These are phyloP conservation scores for Aegilops tauschii DNA, from an alignment of 176 grass and related monocot species.

Conservation along the genomic window DNA sequence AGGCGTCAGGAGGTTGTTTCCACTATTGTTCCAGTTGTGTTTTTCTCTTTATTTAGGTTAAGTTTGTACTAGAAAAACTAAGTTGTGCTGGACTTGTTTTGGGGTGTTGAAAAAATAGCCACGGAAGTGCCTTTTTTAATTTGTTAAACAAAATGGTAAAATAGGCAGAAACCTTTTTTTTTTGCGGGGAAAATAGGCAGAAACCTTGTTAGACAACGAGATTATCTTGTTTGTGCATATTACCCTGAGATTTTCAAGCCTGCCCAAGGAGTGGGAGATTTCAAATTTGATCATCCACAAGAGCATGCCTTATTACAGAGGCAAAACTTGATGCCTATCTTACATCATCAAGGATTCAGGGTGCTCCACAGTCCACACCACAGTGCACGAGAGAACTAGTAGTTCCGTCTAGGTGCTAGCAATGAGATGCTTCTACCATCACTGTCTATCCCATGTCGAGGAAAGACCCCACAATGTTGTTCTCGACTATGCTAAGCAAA, in stretches of 20 bases:
- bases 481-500: slow-evolving; percentile 35
- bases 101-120: background rate
- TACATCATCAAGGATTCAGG: background rate
- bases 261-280: background rate
- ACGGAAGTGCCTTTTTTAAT: background rate
- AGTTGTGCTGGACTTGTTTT: background rate
- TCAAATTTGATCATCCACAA: background rate
- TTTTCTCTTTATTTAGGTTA: background rate
- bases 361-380: background rate
- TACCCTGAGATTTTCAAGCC: background rate
- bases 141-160: background rate
- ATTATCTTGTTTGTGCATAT: background rate
- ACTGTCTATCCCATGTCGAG: background rate
- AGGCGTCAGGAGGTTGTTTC: background rate
- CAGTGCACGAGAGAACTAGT: slow-evolving; percentile 25
- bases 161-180: too few species aligned
- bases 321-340: background rate
- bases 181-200: background rate
- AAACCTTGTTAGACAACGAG: background rate
- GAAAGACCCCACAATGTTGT: background rate
- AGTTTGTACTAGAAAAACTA: background rate
- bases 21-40: background rate
- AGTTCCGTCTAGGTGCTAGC: slow-evolving; percentile 11
- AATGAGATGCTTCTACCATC: background rate
- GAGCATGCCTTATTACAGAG: background rate